Evolutionary conservation across 768 basidiomycete genomes (phyloP), one percentile per base, ranked within the genome.

Genomic region (Gautieria morchelliformis): DNA sequence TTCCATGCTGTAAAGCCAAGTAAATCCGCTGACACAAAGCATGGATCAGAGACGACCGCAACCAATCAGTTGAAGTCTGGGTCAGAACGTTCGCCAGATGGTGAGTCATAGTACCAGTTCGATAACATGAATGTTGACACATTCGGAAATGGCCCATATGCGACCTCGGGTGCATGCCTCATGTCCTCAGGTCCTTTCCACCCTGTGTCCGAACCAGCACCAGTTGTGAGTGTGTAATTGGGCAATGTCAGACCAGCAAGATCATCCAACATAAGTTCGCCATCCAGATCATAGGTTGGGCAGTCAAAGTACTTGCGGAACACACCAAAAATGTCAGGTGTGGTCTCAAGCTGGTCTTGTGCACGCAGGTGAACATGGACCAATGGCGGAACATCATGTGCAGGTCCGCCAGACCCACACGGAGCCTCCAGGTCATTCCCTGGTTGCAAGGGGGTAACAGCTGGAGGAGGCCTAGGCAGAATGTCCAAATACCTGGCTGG

Each of bases 251-350:
- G 9, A 40, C 39, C 39, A 63, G 10, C 39, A 9, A 40, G 17
- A 51, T 52, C 55, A 1, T 52, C 55, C 22, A 50, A 22, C 0
- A 58, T 37, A 6, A 68, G 40, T 12, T 37, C 32, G 3, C 53
- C 19, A 30, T 68, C 65, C 1, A 68, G 69, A 54, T 67, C 67
- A 59, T 63, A 61, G 2, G 65, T 64, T 5, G 68, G 69, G 0
- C 63, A 55, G 33, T 63, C 59, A 15, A 56, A 60, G 58, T 68
- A 69, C 9, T 61, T 50, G 0, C 65, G 57, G 35, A 44, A 64
- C 6, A 69, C 12, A 0, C 66, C 58, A 58, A 67, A 67, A 6
- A 37, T 8, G 42, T 69, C 66, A 10, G 52, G 14, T 4, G 52
- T 53, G 4, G 70, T 70, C 1, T 53, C 22, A 1, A 69, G 33